A percentile compares a stretch with the other conserved stretches of the same genome.
Evolutionary conservation across 495 filamentous ascomycete genomes (phyloP).

Genomic region (Aspergillus biplanus): DNA sequence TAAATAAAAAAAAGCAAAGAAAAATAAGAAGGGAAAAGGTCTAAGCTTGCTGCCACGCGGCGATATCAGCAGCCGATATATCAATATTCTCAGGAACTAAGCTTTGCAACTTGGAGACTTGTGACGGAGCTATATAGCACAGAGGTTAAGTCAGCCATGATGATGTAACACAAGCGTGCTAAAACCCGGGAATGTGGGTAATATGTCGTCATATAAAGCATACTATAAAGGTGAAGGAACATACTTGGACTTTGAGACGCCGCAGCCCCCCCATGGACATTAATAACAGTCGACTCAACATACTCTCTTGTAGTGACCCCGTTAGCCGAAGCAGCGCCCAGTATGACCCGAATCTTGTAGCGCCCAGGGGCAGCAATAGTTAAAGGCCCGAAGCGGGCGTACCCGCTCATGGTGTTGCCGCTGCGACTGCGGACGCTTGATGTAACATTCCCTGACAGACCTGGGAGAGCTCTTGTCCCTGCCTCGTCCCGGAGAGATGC

Average conservation of each 20-base stretch:
- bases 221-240: constrained; percentile 17
- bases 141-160: not conserved
- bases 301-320: constrained; percentile 40
- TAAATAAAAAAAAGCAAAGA: not conserved
- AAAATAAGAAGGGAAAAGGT: not conserved
- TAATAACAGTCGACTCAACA: constrained; percentile 39
- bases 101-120: constrained; percentile 33
- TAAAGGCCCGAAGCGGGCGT: constrained; percentile 38
- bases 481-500: constrained; percentile 39
- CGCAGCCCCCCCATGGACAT: constrained; percentile 36
- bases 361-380: constrained; percentile 38
- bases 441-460: constrained; percentile 37
- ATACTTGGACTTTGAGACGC: constrained; percentile 41
- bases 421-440: constrained; percentile 41
- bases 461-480: constrained; percentile 28
- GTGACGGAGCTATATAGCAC: constrained; percentile 29
- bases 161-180: not conserved
- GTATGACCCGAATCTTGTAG: constrained; percentile 43
- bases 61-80: constrained; percentile 41
- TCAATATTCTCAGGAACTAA: constrained; percentile 43
- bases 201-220: not conserved
- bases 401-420: constrained; percentile 42
- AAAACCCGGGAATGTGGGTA: not conserved
- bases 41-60: constrained; percentile 38
- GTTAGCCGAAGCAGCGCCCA: constrained; percentile 35